Evolutionary conservation across 2,329 filamentous ascomycete genomes (phyloP).

Genomic region (Cryphonectria radicalis): DNA sequence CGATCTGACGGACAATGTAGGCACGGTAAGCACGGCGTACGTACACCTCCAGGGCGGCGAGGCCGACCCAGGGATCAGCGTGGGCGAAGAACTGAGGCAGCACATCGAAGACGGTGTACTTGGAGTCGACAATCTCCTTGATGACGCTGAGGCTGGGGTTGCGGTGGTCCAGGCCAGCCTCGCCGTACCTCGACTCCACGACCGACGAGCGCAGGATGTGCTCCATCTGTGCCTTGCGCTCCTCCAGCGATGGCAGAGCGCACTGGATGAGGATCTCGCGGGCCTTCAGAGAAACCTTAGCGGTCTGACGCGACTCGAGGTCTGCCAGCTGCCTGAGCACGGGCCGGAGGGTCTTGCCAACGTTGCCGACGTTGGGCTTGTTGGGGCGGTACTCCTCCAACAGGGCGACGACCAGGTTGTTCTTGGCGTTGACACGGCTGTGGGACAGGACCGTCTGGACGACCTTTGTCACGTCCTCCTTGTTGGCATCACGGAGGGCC

Average conservation of each 20-base stretch:
- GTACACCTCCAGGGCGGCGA: constrained; percentile 95
- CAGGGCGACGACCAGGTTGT: constrained; percentile 87
- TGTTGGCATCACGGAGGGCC: constrained; percentile 93
- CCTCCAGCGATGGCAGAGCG: constrained; percentile 92
- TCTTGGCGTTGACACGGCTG: constrained; percentile 90
- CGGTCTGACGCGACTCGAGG: constrained; percentile 80
- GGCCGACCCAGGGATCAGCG: constrained; percentile 89
- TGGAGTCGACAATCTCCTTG: constrained; percentile 98
- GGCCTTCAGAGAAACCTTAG: constrained; percentile 96
- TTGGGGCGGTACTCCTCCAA: constrained; percentile 95
- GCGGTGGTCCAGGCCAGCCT: constrained; percentile 95
- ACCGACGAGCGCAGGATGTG: constrained; percentile 96
- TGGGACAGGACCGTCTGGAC: constrained; percentile 92
- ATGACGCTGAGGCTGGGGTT: constrained; percentile 88
- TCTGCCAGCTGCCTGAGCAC: constrained; percentile 86
- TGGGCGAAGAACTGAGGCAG: constrained; percentile 94
- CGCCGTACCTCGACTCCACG: constrained; percentile 94
- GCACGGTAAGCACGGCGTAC: constrained; percentile 95
- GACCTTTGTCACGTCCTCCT: constrained; percentile 84
- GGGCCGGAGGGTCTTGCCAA: constrained; percentile 84
- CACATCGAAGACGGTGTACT: constrained; percentile 98
- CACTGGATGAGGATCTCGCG: constrained; percentile 97
- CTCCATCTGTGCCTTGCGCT: constrained; percentile 96
- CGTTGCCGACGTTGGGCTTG: constrained; percentile 85
- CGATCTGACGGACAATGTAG: constrained; percentile 85